phyloP scores from a whole-genome alignment of 2,329 filamentous ascomycete genomes.

The Pyricularia grisea region DNA sequence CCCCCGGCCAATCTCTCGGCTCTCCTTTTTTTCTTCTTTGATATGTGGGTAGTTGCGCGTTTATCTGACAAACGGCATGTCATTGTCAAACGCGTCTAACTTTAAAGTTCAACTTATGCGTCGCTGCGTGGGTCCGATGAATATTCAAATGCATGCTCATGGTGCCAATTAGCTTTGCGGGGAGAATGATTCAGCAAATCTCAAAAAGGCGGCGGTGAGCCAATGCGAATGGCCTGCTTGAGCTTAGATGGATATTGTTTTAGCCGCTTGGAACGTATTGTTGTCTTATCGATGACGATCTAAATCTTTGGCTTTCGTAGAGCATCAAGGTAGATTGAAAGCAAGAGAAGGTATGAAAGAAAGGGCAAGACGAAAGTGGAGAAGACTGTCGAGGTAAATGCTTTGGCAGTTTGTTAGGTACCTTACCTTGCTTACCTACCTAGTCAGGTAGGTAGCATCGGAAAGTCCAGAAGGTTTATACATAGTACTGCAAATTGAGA shows the following conservation, averaged over 20 bases:
- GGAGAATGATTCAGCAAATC: not conserved
- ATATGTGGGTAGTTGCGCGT: not conserved
- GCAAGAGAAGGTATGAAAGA: too few species aligned
- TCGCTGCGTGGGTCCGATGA: too few species aligned
- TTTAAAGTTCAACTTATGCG: not conserved
- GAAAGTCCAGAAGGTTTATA: not conserved
- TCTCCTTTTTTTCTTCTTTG: not conserved
- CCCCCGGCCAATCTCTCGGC: not conserved
- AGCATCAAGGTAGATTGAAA: too few species aligned
- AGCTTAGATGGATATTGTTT: not conserved
- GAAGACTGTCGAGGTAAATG: too few species aligned
- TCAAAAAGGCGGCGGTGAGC: too few species aligned
- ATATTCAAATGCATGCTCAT: too few species aligned
- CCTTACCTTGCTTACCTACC: too few species aligned
- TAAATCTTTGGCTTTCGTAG: too few species aligned
- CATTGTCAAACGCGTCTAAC: not conserved
- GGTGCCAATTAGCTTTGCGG: too few species aligned
- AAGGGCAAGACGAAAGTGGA: too few species aligned
- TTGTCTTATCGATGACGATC: too few species aligned
- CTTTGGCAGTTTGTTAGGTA: too few species aligned
- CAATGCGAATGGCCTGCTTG: not conserved
- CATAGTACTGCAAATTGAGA: not conserved
- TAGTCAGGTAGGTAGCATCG: not conserved
- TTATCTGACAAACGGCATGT: not conserved
- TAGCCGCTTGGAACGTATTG: not conserved